Evolutionary conservation across 305 asterid genomes (phyloP), one percentile per base, ranked within the genome.

Genomic region (Fraxinus greggii): DNA sequence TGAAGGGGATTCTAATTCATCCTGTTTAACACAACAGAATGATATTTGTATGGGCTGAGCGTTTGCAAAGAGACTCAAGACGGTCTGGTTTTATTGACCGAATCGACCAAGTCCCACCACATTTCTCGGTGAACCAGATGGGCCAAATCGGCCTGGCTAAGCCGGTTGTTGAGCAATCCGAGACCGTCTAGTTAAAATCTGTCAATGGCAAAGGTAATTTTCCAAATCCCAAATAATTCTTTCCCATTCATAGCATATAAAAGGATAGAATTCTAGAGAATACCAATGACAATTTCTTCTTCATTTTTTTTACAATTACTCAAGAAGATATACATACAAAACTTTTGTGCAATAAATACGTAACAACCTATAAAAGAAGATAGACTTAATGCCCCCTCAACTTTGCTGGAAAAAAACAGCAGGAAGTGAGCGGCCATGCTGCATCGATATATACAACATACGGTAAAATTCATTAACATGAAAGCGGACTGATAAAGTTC

Each of bases 361-460:
- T 81, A 36, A 81, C 59, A n/a, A 83, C 80, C 87, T 83, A 73
- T 48, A 77, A 36, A 76, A 76, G 35, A 65, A 65, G 73, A 65
- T 51, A 83, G 75, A 82, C 3, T 5, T 28, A 83, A 84, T 80
- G 84, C 88, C 93, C 93, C 94, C 51, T 72, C 84, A 17, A 82
- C 85, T 86, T 86, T 88, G 92, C 97, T 86, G 84, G 21, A 83
- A 89, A 92, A 88, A 88, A 87, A 83, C 86, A 86, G 94, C 95
- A 90, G 89, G 86, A 88, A 77, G 77, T 84, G 88, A 83, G 90
- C 90, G 88, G 83, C 35, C 74, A 76, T 86, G 75, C 75, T 82
- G 75, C 59, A 75, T 40, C 83, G 79, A 85, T 85, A 91, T 91
- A 82, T 85, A 90, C 92, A 85, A 78, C 81, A 86, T 73, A 72